Percentiles rank a stretch among this genome's conserved stretches.
These are phyloP conservation scores for Plantago coronopus DNA, from an alignment of 305 asterid genomes.

Conservation along the genomic window DNA sequence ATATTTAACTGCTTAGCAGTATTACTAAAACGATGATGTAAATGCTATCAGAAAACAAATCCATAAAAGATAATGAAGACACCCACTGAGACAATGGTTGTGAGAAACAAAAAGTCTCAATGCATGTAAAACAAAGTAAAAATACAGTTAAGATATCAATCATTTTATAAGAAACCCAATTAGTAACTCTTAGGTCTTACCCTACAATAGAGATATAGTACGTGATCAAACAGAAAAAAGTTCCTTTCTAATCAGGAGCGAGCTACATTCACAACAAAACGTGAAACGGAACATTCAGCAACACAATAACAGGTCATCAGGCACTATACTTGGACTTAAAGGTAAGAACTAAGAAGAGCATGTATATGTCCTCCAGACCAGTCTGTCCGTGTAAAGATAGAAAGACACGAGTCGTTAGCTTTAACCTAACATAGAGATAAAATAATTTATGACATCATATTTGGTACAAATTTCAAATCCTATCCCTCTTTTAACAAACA, in stretches of 20 bases:
- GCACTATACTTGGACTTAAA: background rate
- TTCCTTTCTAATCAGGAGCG: too few species aligned
- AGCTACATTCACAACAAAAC: background rate
- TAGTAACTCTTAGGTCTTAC: too few species aligned
- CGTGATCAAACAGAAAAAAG: too few species aligned
- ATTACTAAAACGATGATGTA: conserved; percentile 11
- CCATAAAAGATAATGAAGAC: conserved; percentile 13
- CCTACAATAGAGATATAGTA: too few species aligned
- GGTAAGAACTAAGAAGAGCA: background rate
- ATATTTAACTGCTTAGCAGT: too few species aligned
- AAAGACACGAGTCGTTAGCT: background rate
- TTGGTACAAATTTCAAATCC: background rate
- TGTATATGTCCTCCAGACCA: background rate
- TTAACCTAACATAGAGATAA: background rate
- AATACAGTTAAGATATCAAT: too few species aligned
- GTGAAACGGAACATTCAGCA: background rate
- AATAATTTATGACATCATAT: background rate
- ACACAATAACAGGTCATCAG: background rate
- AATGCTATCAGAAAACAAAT: too few species aligned
- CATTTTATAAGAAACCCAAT: too few species aligned
- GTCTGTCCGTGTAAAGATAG: background rate
- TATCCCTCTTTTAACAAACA: background rate
- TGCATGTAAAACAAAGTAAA: background rate
- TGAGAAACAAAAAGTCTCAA: conserved; percentile 1
- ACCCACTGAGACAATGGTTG: conserved; percentile 8